Evolutionary conservation across 805 yeast genomes (phyloP), one percentile per base, ranked within the genome.

Genomic region (Brettanomyces anomalus): DNA sequence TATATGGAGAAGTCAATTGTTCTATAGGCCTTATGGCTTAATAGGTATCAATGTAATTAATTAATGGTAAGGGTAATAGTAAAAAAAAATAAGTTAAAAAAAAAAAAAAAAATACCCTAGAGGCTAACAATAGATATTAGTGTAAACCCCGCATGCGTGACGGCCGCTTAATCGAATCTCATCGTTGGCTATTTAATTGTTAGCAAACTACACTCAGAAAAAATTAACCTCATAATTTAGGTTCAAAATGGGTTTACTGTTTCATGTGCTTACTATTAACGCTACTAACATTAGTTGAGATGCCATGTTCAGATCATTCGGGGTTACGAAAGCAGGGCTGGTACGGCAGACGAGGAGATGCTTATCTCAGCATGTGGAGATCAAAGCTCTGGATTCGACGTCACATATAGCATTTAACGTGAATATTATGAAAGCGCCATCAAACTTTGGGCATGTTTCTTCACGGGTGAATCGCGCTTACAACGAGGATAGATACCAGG

Each of bases 401-500:
- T 47, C 56, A 3, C 49, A 52, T 2, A 45, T 62, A 3, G 57
- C 57, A 33, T 67, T 77, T 35, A 68, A 74, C 36, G 76, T 83
- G 5, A 75, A 81, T 39, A 57, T 81, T 46, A 55, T 73, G 20
- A 79, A 76, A 50, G 79, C 82, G 5, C 93, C 94, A 15, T 68
- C 77, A 1, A 81, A 77, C 55, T 69, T 86, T 26, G 98, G 98
- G 3, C 95, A 89, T 64, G 73, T 67, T 49, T 61, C 87, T 0
- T 77, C 84, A 38, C 69, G 98, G 41, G 83, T 85, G 45, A 86
- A 79, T 57, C 68, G 97, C 45, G 50, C 72, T 32, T 73, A 74
- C 54, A 93, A 90, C 60, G 97, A 90, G 60, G 98, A 90, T 63
- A 67, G 77, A 37, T 83, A 76, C 60, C 74, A 76, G 41, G 85